Evolutionary conservation across 1,284 basidiomycete species (phyloP), one percentile per base, ranked within the genome.

Genomic region (Apiotrichum gracile): DNA sequence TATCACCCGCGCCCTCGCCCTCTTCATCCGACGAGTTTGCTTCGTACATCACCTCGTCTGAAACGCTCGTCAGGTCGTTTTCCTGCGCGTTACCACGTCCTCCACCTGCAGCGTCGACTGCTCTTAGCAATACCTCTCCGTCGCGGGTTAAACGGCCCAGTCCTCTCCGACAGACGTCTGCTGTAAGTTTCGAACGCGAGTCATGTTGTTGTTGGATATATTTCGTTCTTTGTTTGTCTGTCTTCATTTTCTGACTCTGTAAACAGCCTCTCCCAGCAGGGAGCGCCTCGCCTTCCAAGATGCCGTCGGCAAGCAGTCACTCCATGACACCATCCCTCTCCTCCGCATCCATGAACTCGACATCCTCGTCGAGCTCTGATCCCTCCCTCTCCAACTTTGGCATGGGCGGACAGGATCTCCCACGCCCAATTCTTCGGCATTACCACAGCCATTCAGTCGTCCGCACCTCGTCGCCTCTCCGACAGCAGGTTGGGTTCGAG

Each of bases 401-500:
- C 7, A 5, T 34, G 7, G 33, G 33, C 4, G 33, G 33, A 14
- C 13, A 29, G n/a, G 45, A 46, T 17, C 45, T 25, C 4, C 52
- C 47, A 1, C 47, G 47, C 9, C 54, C 54, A 2, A 55, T 55
- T 25, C 39, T 55, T 17, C 45, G 49, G 17, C 44, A 51, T n/a
- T 40, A 51, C 34, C 31, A 25, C n/a, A 51, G 49, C 45, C 29
- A 31, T 14, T 45, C 43, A 19, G 24, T 35, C 5, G 54, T 52
- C 10, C 49, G 46, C 29, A 52, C 48, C 35, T 56, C 54, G 24
- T 56, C 54, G 7, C 54, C 54, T 0, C 47, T 56, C 22, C 45
- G 54, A 4, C 37, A 52, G 37, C 54, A 56, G 42, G 54, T 56
- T 1, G 54, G 54, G 13, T 51, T 49, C 24, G 54, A 56, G 4